Conservation (phyloP, 2,329 filamentous ascomycete genomes). For the Didymella keratinophila region DNA sequence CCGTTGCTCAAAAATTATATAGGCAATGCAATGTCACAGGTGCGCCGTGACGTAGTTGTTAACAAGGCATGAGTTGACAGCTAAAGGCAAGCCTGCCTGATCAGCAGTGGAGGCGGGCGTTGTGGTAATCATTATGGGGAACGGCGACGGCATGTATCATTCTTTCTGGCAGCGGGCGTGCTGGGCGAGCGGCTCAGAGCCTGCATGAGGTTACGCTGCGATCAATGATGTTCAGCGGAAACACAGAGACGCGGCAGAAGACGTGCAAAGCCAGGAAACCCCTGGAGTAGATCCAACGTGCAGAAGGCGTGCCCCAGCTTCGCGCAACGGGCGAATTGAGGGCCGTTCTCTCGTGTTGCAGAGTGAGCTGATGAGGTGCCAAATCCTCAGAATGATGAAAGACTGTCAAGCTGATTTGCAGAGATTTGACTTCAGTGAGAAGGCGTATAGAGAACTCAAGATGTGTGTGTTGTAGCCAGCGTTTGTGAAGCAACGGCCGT, state of each 20-base stretch:
- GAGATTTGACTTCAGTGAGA: neutral
- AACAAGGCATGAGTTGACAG: conserved; percentile 5
- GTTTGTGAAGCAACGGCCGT: conserved; percentile 7
- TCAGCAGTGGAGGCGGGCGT: conserved; percentile 23
- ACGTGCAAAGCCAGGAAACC: conserved; percentile 40
- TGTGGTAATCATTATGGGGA: conserved; percentile 28
- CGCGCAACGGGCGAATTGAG: conserved; percentile 4
- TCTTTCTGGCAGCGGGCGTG: conserved; percentile 27
- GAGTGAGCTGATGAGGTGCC: neutral
- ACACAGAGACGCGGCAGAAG: conserved; percentile 28
- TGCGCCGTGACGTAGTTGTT: conserved; percentile 9
- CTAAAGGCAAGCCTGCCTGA: conserved; percentile 6
- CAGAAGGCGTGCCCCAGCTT: conserved; percentile 19
- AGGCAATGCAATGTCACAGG: conserved; percentile 24
- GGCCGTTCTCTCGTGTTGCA: neutral
- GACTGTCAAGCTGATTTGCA: neutral
- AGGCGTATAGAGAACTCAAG: neutral
- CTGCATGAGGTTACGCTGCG: conserved; percentile 31
- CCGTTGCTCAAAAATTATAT: conserved; percentile 16
- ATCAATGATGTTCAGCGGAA: conserved; percentile 28
- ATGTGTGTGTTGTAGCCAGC: neutral
- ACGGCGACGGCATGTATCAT: conserved; percentile 29
- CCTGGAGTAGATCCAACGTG: conserved; percentile 39
- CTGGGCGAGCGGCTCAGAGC: conserved; percentile 23
- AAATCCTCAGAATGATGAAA: neutral